A percentile compares a stretch with the other conserved stretches of the same genome.
Conservation (phyloP, 2,329 filamentous ascomycete species). For the Leptographium galeiforme region DNA sequence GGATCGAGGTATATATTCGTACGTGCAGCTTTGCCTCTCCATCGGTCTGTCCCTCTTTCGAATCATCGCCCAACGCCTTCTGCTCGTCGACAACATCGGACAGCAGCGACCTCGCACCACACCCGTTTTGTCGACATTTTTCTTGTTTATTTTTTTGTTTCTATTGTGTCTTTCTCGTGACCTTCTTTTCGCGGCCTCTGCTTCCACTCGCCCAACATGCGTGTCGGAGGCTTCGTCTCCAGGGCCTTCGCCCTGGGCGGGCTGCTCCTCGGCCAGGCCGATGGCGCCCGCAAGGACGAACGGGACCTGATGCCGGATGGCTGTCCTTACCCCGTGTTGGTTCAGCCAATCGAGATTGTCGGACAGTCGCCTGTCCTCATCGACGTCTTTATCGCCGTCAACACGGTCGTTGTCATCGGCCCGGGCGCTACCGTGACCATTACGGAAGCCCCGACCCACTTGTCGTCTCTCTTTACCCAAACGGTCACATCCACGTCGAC, state of each 20-base stretch:
- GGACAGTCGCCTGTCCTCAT: slow-evolving; percentile 5
- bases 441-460: slow-evolving; percentile 9
- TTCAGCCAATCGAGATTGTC: slow-evolving; percentile 11
- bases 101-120: not conserved
- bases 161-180: not conserved
- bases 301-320: not conserved
- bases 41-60: not conserved
- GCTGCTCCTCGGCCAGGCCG: slow-evolving; percentile 1
- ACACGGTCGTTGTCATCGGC: slow-evolving; percentile 9
- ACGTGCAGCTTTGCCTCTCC: not conserved
- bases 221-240: not conserved
- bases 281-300: not conserved
- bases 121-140: not conserved
- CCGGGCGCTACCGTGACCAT: slow-evolving; percentile 5
- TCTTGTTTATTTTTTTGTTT: not conserved
- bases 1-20: not conserved
- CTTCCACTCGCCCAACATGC: not conserved
- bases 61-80: not conserved
- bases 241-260: slow-evolving; percentile 2
- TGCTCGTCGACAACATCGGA: not conserved
- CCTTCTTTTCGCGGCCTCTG: not conserved
- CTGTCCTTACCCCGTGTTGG: slow-evolving; percentile 6
- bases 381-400: slow-evolving; percentile 2
- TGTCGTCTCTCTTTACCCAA: slow-evolving; percentile 6
- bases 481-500: slow-evolving; percentile 8